Base-by-base conservation (phyloP, 2,329 filamentous ascomycete genomes). In the Trichoderma guizhouense region DNA sequence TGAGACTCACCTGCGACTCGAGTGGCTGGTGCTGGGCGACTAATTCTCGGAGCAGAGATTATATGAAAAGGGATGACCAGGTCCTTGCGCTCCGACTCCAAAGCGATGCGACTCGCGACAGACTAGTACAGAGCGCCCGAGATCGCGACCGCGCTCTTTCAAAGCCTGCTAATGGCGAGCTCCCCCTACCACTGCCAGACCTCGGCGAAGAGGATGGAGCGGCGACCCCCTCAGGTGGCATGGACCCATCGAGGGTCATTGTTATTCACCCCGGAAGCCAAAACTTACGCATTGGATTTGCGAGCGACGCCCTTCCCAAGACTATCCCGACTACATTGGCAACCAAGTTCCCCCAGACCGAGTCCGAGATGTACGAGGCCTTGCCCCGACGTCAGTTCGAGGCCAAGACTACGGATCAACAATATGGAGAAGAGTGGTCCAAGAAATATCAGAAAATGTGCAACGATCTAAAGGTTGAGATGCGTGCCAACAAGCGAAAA, bases 11-110 rank as follows among this genome's bases (percentile, higher is more conserved):
- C 6, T 7, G 7, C 32, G 28, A 71, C 21, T 39, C 21, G 26
- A 43, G 28, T 67, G 28, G 70, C 47, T 57, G 34, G 32, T 51
- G 62, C 39, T 30, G 72, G 51, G 75, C 18, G 32, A 67, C 64
- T 79, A 66, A 78, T 57, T 66, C 74, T 26, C 58, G 58, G 72
- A 60, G 69, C 76, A 97, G 94, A 73, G 96, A 99, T 80, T 99
- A 97, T 78, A 93, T 99, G 83, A 99, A 99, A 85, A 92, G 95
- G 78, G 96, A 99, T 84, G 96, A 98, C 78, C 96, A 99, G 83
- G 91, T 97, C 72, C 90, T 99, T 39, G 94, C 95, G 14, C 89
- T 95, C 71, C 91, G 96, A 78, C 88, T 97, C 18, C 94, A 97
- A 77, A 92, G 91, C 81, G 96, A 99, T 81, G 94, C 95, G 76